phyloP scores from a whole-genome alignment of 2,329 filamentous ascomycete genomes.

The Lizonia empirigonia region DNA sequence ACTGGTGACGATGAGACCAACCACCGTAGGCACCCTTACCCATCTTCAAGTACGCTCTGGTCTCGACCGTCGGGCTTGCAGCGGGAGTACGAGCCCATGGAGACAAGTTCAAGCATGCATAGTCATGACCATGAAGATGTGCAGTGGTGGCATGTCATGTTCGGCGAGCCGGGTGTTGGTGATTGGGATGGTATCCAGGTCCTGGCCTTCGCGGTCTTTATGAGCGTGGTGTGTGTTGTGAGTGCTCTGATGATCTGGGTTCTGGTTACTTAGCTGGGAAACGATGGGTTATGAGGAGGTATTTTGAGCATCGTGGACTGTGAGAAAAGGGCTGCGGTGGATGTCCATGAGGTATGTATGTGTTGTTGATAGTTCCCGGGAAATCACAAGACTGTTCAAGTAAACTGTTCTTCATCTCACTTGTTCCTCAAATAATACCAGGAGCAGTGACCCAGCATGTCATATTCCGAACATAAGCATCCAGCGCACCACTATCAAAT shows the following conservation, averaged over 20 bases:
- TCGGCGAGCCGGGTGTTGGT: background rate
- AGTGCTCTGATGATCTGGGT: background rate
- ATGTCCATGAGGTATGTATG: no score
- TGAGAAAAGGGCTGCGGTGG: no score
- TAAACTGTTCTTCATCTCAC: no score
- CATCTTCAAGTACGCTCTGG: background rate
- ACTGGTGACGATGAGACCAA: background rate
- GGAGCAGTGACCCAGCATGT: no score
- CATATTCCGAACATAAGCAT: no score
- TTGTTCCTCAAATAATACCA: no score
- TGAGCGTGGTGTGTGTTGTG: background rate
- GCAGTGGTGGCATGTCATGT: background rate
- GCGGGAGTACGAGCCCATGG: background rate
- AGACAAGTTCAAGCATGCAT: background rate
- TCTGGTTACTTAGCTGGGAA: background rate
- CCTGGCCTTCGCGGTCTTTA: background rate
- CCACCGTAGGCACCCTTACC: background rate
- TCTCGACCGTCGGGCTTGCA: background rate
- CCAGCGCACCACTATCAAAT: no score
- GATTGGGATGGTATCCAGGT: background rate
- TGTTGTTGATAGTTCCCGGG: no score
- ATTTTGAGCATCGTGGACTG: no score
- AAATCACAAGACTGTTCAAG: no score
- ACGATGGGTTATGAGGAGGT: no score
- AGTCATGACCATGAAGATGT: background rate